These are phyloP conservation scores for Hypomyces rosellus DNA, from an alignment of 2,329 filamentous ascomycete genomes.

Conservation along the genomic window DNA sequence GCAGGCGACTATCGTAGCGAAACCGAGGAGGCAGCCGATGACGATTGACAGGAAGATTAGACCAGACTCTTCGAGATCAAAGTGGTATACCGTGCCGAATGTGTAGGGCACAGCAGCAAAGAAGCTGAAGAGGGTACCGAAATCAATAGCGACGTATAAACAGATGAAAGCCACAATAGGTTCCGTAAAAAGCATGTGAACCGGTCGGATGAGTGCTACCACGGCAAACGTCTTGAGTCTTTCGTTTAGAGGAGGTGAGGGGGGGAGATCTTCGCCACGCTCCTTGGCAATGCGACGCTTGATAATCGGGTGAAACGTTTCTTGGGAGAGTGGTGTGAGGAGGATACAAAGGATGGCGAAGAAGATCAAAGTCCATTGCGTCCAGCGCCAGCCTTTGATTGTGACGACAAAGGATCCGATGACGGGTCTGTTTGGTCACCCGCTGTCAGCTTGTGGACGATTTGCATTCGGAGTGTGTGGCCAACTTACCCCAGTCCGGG, in stretches of 20 bases:
- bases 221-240: slow-evolving; percentile 31
- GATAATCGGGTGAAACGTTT: slow-evolving; percentile 52
- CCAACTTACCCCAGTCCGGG: slow-evolving; percentile 42
- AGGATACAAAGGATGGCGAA: slow-evolving; percentile 33
- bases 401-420: slow-evolving; percentile 42
- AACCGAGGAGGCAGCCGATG: slow-evolving; percentile 39
- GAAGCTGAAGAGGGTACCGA: slow-evolving; percentile 47
- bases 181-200: slow-evolving; percentile 55
- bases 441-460: background rate
- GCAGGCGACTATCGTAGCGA: slow-evolving; percentile 34
- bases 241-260: slow-evolving; percentile 17
- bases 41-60: slow-evolving; percentile 41
- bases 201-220: slow-evolving; percentile 41
- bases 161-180: slow-evolving; percentile 54
- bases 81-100: slow-evolving; percentile 39
- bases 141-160: slow-evolving; percentile 44
- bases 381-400: slow-evolving; percentile 47
- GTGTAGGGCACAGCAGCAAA: slow-evolving; percentile 46
- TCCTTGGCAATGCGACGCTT: slow-evolving; percentile 32
- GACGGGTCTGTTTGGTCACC: slow-evolving; percentile 30
- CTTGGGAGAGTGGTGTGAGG: slow-evolving; percentile 37
- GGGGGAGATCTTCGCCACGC: slow-evolving; percentile 24
- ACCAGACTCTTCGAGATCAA: slow-evolving; percentile 35
- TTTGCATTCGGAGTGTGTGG: too few relatives aligned
- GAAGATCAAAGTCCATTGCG: slow-evolving; percentile 44